Evolutionary conservation across 768 basidiomycete species (phyloP).

Genomic region (Mycena vitilis): DNA sequence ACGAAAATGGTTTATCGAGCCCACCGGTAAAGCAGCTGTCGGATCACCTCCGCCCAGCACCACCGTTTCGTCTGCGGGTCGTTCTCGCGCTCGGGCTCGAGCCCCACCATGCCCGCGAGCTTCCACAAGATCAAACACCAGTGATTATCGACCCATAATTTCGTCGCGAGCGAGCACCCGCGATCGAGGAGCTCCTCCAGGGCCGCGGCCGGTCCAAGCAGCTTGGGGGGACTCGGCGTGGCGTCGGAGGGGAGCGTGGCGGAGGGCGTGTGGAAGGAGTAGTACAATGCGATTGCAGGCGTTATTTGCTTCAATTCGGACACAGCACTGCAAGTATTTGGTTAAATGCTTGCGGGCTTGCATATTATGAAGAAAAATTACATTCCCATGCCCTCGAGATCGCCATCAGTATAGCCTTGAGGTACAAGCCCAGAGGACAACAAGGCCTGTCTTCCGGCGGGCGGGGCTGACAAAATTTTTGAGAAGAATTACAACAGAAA

Average conservation of each 20-base stretch:
- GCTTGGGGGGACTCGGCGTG: constrained; percentile 36
- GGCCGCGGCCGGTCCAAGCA: constrained; percentile 65
- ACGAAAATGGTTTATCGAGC: neutral
- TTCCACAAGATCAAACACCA: constrained; percentile 96
- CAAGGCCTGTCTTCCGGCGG: constrained; percentile 56
- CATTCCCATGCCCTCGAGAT: constrained; percentile 66
- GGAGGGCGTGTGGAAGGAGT: constrained; percentile 63
- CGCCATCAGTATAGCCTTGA: constrained; percentile 54
- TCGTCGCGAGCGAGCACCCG: constrained; percentile 77
- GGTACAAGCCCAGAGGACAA: constrained; percentile 63
- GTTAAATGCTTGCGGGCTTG: neutral
- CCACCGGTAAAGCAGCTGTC: constrained; percentile 89
- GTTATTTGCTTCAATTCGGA: constrained; percentile 66
- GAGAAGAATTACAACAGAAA: neutral
- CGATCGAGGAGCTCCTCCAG: constrained; percentile 62
- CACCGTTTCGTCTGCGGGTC: constrained; percentile 67
- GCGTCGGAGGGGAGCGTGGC: constrained; percentile 41
- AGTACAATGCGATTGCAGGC: constrained; percentile 66
- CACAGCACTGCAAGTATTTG: constrained; percentile 54
- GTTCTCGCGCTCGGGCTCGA: constrained; percentile 72
- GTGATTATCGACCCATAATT: constrained; percentile 92
- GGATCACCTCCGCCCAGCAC: constrained; percentile 85
- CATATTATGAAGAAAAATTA: constrained; percentile 43
- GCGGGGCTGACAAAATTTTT: constrained; percentile 41
- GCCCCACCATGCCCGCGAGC: constrained; percentile 82